Percentiles rank a stretch among this genome's conserved stretches.
phyloP scores from a whole-genome alignment of 2,329 filamentous ascomycete genomes.

The Plectosphaerella cucumerina region DNA sequence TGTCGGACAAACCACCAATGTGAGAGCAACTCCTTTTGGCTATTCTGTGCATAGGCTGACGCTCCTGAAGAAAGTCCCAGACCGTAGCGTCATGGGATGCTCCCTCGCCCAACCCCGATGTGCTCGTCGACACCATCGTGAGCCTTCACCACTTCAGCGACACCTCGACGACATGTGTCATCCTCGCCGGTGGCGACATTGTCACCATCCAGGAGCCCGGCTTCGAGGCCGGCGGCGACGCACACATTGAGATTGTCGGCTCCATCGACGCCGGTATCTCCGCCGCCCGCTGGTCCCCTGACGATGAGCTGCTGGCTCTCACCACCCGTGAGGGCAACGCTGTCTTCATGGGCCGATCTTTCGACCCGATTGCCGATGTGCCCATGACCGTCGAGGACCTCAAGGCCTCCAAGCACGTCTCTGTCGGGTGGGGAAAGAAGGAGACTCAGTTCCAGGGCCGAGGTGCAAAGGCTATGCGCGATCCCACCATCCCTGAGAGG shows the following conservation, averaged over 20 bases:
- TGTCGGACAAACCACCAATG: constrained; percentile 41
- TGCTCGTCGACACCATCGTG: constrained; percentile 71
- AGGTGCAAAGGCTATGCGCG: constrained; percentile 77
- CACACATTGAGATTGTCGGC: constrained; percentile 90
- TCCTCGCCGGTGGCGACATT: constrained; percentile 89
- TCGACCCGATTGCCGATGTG: constrained; percentile 78
- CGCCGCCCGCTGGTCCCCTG: constrained; percentile 88
- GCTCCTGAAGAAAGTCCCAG: constrained; percentile 21
- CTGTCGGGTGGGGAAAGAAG: constrained; percentile 96
- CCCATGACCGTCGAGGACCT: constrained; percentile 72
- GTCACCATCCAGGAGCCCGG: constrained; percentile 73
- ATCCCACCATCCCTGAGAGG: constrained; percentile 91
- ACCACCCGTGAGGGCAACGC: constrained; percentile 75
- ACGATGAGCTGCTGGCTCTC: constrained; percentile 85
- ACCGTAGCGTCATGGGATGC: constrained; percentile 84
- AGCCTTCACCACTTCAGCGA: constrained; percentile 84
- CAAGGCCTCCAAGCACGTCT: constrained; percentile 86
- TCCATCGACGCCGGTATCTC: constrained; percentile 90
- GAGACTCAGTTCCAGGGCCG: constrained; percentile 97
- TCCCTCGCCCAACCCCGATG: constrained; percentile 70
- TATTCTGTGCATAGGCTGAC: constrained; percentile 2
- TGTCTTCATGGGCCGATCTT: constrained; percentile 88
- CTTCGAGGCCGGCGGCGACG: constrained; percentile 34
- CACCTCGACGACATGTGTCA: constrained; percentile 70
- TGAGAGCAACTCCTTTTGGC: constrained; percentile 24